Evolutionary conservation across 192 early-diverging fungal genomes (phyloP).

Genomic region (Podila epigama): DNA sequence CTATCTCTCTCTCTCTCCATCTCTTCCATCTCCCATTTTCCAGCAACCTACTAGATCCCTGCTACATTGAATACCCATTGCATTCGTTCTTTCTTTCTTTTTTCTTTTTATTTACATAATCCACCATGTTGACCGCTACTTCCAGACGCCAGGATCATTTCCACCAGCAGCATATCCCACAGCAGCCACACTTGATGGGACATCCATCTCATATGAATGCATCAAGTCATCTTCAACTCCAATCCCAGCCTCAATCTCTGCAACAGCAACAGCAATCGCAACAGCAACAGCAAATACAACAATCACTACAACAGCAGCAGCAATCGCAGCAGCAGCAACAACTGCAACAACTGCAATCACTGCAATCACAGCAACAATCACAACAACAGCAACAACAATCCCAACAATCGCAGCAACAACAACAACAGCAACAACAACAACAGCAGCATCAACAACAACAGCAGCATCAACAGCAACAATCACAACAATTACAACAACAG

Average conservation of each 20-base stretch:
- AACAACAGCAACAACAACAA: conserved; percentile 21
- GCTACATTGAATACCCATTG: background rate
- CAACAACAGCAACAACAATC: conserved; percentile 19
- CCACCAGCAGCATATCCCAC: conserved; percentile 21
- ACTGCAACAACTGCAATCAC: conserved; percentile 5
- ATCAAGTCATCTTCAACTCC: no score
- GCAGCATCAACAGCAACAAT: conserved; percentile 20
- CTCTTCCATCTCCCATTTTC: background rate
- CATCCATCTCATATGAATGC: no score
- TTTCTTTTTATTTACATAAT: no score
- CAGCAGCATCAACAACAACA: conserved; percentile 31
- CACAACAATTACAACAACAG: conserved; percentile 10
- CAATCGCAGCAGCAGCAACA: conserved; percentile 14
- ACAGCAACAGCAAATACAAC: conserved; percentile 1
- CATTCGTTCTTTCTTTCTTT: background rate
- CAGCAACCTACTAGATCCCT: background rate
- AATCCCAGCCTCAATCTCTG: background rate
- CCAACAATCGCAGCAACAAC: conserved; percentile 20
- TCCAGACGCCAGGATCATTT: conserved; percentile 41
- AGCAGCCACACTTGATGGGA: conserved; percentile 9
- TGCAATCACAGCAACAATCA: conserved; percentile 16
- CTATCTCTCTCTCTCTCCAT: background rate
- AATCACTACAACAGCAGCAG: conserved; percentile 4
- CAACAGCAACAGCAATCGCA: conserved; percentile 9
- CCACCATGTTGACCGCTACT: conserved; percentile 45